Evolutionary conservation across 2,329 filamentous ascomycete genomes (phyloP).

Genomic region (Stemphylium lycopersici): DNA sequence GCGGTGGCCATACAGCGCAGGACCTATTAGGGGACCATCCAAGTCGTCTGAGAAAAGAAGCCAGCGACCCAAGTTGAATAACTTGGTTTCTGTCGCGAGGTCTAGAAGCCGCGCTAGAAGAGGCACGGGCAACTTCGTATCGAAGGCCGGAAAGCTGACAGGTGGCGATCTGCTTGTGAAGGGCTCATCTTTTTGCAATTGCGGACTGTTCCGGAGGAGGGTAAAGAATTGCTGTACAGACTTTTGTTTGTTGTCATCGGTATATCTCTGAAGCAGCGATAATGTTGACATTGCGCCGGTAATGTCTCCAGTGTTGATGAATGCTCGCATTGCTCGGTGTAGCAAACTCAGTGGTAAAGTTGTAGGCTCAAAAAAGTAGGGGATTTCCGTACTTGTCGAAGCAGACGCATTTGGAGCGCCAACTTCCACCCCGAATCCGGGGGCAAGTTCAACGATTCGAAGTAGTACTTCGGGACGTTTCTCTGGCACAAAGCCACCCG

Average conservation of each 20-base stretch:
- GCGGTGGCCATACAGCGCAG: conserved; percentile 53
- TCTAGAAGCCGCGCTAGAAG: conserved; percentile 60
- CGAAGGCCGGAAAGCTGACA: conserved; percentile 55
- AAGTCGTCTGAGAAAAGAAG: conserved; percentile 59
- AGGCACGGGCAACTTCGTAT: conserved; percentile 53
- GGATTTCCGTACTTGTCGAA: conserved; percentile 24
- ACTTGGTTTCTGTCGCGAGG: conserved; percentile 53
- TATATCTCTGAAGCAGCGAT: conserved; percentile 47
- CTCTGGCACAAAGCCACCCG: conserved; percentile 54
- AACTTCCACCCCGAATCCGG: conserved; percentile 51
- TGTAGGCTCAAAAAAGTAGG: conserved; percentile 55
- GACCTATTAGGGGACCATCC: conserved; percentile 61
- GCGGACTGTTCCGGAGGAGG: conserved; percentile 27
- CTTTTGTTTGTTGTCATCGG: conserved; percentile 52
- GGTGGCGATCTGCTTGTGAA: conserved; percentile 37
- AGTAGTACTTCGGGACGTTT: conserved; percentile 54
- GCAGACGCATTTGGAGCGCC: conserved; percentile 44
- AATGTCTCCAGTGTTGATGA: conserved; percentile 49
- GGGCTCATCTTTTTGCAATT: conserved; percentile 24
- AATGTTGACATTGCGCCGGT: conserved; percentile 48
- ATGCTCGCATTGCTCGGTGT: conserved; percentile 51
- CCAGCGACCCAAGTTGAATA: conserved; percentile 60
- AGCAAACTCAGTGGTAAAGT: conserved; percentile 50
- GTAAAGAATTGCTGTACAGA: conserved; percentile 53
- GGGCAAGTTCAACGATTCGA: conserved; percentile 47